Evolutionary conservation across 495 filamentous ascomycete genomes (phyloP), one percentile per base, ranked within the genome.

Genomic region (Xylaria grammica): DNA sequence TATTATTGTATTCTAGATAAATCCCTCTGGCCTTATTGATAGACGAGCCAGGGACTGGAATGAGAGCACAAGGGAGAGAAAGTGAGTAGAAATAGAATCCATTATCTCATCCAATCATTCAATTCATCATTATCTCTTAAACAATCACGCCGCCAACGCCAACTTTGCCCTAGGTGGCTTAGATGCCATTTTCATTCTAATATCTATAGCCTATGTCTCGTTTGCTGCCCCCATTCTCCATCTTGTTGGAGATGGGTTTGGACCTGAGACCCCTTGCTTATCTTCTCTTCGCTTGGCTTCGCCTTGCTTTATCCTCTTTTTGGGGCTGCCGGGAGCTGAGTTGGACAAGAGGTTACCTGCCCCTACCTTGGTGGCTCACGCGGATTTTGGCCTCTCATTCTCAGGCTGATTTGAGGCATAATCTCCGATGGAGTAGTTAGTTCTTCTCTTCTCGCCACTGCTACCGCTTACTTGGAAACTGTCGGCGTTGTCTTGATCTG

Each of bases 401-500:
- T 36, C 32, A 36, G 32, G 32, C 30, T n/a, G n/a, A n/a, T n/a
- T n/a, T n/a, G n/a, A n/a, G n/a, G n/a, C n/a, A n/a, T n/a, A n/a
- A n/a, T n/a, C n/a, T n/a, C n/a, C n/a, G n/a, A n/a, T n/a, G n/a
- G n/a, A n/a, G n/a, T n/a, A 19, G 29, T 52, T 42, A 8, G 0
- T 38, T 19, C 1, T 29, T 51, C n/a, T 9, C 26, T 27, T 56
- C 4, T 26, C 26, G 1, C n/a, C 19, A 1, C 45, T 7, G 22
- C 11, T 10, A 20, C 44, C 19, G 34, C 11, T 55, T 69, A 67
- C 74, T 58, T 86, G 71, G 58, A 32, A 36, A 45, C 72, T 88
- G 82, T 75, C 50, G 85, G 80, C 24, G 89, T 77, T 10, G 91
- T 96, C 82, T 97, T 96, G 78, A 99, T 97, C 79, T 99, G 96